Evolutionary conservation across 305 asterid genomes (phyloP), one percentile per base, ranked within the genome.

Genomic region (Fraxinus platypoda): DNA sequence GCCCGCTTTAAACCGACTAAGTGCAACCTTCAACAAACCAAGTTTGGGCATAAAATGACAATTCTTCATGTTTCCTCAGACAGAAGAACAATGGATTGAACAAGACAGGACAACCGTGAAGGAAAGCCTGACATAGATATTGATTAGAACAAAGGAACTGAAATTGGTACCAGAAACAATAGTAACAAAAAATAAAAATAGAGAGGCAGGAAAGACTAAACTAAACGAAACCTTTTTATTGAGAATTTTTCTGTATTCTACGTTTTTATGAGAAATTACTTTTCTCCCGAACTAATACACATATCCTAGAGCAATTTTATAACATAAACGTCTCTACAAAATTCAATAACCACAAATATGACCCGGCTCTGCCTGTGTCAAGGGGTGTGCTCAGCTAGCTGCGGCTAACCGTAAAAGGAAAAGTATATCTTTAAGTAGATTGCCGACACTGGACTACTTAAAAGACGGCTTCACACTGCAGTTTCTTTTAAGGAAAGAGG

Each of bases 401-500:
- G 25, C 62, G 49, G 23, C 74, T 17, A 57, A 49, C 21, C 6
- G 17, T 38, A 33, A 1, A 21, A 25, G 70, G 38, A 25, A 76
- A 35, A 81, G 74, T 75, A 82, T 77, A 74, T 38, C 71, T 34
- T 79, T 83, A 81, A 70, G 23, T 70, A 41, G 13, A 13, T 46
- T 46, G 54, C 31, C 30, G 26, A 81, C 26, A 57, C 54, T 82
- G 26, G 78, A 46, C 89, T 90, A 88, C 88, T 90, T 90, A 84
- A 87, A 88, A 15, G 94, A 80, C 82, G 74, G 91, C 78, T 87
- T 85, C 3, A 88, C 88, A 30, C 94, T 91, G 82, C 87, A 87
- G 85, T 87, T 91, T 86, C 97, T 88, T 71, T 87, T 82, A 66
- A 95, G 89, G 73, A 91, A 74, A 43, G 90, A 78, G 26, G 82